A percentile compares a stretch with the other conserved stretches of the same genome.
phyloP scores from a whole-genome alignment of 345 rosid species.

The Moricandia moricandioides region DNA sequence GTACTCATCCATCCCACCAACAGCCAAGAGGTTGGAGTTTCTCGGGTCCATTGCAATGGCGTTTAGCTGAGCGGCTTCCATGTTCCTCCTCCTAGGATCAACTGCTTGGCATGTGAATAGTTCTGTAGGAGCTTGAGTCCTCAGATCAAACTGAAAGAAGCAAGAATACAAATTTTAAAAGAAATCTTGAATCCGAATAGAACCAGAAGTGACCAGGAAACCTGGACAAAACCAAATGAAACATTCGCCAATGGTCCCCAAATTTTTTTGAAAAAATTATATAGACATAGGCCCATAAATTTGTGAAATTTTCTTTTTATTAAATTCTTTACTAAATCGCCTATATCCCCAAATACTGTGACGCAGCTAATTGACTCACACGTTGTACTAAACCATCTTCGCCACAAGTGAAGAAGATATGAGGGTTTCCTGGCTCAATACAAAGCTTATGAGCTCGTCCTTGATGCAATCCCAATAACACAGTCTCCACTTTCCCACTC shows the following conservation, averaged over 20 bases:
- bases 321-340: too few species aligned
- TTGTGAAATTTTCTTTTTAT: too few species aligned
- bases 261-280: too few species aligned
- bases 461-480: conserved; percentile 55
- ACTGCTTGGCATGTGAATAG: conserved; percentile 65
- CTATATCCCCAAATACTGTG: too few species aligned
- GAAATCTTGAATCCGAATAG: background rate
- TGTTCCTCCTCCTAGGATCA: conserved; percentile 36
- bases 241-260: too few species aligned
- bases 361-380: too few species aligned
- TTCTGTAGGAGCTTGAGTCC: conserved; percentile 57
- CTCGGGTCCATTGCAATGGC: conserved; percentile 82
- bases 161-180: background rate
- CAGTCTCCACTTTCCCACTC: conserved; percentile 56
- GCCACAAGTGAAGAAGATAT: conserved; percentile 75
- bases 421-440: conserved; percentile 86
- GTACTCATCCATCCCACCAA: conserved; percentile 78
- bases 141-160: conserved; percentile 75
- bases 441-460: conserved; percentile 80
- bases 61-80: conserved; percentile 49
- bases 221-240: too few species aligned
- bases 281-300: too few species aligned
- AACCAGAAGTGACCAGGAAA: background rate
- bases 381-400: conserved; percentile 94
- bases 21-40: conserved; percentile 71